Percentiles rank a stretch among this genome's conserved stretches.
These are phyloP conservation scores for Mucor indicus DNA, from an alignment of 371 early-diverging fungal genomes.

Conservation along the genomic window DNA sequence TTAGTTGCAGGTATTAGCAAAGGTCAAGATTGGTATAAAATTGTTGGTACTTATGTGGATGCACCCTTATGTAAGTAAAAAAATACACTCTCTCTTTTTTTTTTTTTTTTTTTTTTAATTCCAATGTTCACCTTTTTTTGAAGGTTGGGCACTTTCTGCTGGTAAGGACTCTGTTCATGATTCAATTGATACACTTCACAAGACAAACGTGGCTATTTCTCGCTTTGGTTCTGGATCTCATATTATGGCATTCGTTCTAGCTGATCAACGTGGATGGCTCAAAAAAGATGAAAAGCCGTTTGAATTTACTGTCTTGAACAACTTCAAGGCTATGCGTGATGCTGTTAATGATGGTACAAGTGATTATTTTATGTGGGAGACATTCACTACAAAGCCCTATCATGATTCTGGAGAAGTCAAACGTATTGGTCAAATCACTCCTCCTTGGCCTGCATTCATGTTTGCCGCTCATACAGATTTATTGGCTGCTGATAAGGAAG, in stretches of 20 bases:
- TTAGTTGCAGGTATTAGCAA: conserved; percentile 72
- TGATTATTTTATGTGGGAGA: conserved; percentile 89
- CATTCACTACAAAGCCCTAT: conserved; percentile 81
- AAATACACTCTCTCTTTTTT: no score
- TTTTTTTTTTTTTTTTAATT: no score
- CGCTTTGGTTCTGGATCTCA: conserved; percentile 83
- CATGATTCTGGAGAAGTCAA: conserved; percentile 70
- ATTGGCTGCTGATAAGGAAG: conserved; percentile 22
- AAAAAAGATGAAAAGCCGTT: conserved; percentile 28
- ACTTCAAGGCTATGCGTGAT: conserved; percentile 73
- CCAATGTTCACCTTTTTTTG: background rate
- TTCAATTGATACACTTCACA: conserved; percentile 56
- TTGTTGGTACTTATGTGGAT: conserved; percentile 76
- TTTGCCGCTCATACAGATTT: conserved; percentile 66
- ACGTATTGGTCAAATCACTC: conserved; percentile 72
- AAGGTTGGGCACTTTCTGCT: conserved; percentile 73
- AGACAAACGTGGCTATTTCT: conserved; percentile 68
- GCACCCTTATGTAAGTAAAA: conserved; percentile 65
- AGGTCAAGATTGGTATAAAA: conserved; percentile 57
- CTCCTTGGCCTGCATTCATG: conserved; percentile 90
- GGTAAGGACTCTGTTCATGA: conserved; percentile 47
- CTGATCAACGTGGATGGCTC: conserved; percentile 71
- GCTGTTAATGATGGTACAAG: conserved; percentile 58
- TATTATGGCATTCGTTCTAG: conserved; percentile 79
- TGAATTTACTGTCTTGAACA: conserved; percentile 64